Percentiles rank a stretch among this genome's conserved stretches.
Conservation (phyloP, 2,329 filamentous ascomycete genomes). For the Kalmusia sp. region DNA sequence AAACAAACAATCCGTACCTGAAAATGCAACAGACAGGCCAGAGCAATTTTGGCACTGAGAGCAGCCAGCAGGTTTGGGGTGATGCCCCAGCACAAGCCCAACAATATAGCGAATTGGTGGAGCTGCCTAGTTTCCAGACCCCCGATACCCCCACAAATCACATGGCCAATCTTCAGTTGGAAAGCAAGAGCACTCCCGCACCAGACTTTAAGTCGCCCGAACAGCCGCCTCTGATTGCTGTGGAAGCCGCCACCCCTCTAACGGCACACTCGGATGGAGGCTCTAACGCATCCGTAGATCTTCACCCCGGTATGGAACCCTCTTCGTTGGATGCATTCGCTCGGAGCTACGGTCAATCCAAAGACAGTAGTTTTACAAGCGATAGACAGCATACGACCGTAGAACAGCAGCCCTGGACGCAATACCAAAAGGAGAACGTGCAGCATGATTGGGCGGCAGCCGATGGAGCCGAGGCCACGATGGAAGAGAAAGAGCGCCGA, state of each 20-base stretch:
- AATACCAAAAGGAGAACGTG: slow-evolving; percentile 29
- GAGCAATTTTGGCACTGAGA: slow-evolving; percentile 44
- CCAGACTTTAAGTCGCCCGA: slow-evolving; percentile 23
- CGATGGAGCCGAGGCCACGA: slow-evolving; percentile 21
- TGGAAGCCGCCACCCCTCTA: slow-evolving; percentile 31
- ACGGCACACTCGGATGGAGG: slow-evolving; percentile 29
- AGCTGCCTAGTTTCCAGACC: slow-evolving; percentile 50
- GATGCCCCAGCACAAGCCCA: slow-evolving; percentile 34
- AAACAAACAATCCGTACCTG: slow-evolving; percentile 55
- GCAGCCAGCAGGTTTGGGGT: slow-evolving; percentile 49
- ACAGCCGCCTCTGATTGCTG: slow-evolving; percentile 37
- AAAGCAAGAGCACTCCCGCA: slow-evolving; percentile 21
- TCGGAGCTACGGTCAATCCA: slow-evolving; percentile 29
- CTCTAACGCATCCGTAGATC: slow-evolving; percentile 34
- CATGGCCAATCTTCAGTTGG: slow-evolving; percentile 46
- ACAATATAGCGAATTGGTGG: slow-evolving; percentile 44
- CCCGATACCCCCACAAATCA: slow-evolving; percentile 48
- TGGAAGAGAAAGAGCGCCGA: slow-evolving; percentile 32
- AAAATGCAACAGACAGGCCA: slow-evolving; percentile 48
- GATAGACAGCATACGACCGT: slow-evolving; percentile 32
- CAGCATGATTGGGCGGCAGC: slow-evolving; percentile 29
- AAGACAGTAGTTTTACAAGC: slow-evolving; percentile 18
- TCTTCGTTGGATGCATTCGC: slow-evolving; percentile 38
- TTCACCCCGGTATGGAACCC: slow-evolving; percentile 36
- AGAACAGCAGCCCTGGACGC: slow-evolving; percentile 42